Evolutionary conservation across 2,329 filamentous ascomycete species (phyloP).

Genomic region (Nigrospora osmanthi): DNA sequence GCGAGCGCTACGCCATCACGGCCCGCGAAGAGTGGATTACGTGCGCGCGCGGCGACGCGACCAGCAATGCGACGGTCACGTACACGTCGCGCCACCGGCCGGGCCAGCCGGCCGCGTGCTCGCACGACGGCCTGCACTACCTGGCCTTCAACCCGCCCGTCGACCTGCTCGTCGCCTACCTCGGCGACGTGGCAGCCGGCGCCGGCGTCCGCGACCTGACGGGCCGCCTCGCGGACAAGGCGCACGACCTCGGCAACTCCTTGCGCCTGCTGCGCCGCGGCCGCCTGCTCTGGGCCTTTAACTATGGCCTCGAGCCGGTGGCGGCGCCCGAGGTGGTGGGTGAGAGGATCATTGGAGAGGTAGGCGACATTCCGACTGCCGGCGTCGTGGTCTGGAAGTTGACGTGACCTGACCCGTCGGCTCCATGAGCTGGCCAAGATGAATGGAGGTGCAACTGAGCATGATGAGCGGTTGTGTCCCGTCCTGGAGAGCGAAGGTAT

Average conservation of each 20-base stretch:
- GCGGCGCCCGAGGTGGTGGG: constrained; percentile 4
- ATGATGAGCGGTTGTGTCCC: too few relatives aligned
- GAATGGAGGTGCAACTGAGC: too few relatives aligned
- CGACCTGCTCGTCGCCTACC: constrained; percentile 11
- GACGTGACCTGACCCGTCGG: neutral
- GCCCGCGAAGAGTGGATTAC: constrained; percentile 12
- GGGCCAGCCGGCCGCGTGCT: constrained; percentile 11
- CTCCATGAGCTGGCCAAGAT: too few relatives aligned
- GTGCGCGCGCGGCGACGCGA: constrained; percentile 7
- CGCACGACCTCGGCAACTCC: constrained; percentile 8
- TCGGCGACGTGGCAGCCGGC: constrained; percentile 9
- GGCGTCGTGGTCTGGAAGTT: constrained; percentile 10
- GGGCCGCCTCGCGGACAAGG: constrained; percentile 7
- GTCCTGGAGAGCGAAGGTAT: too few relatives aligned
- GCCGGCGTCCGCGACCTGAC: constrained; percentile 8
- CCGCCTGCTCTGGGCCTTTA: constrained; percentile 13
- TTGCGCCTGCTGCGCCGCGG: constrained; percentile 9
- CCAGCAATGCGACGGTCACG: constrained; percentile 8
- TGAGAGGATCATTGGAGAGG: constrained; percentile 6
- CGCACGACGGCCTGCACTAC: too few relatives aligned
- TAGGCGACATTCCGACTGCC: constrained; percentile 9
- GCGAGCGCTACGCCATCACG: constrained; percentile 9
- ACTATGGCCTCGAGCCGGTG: constrained; percentile 11
- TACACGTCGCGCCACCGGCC: constrained; percentile 11
- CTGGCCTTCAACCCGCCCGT: constrained; percentile 13